These are phyloP conservation scores for Rhizoclosmatium globosum DNA, from an alignment of 192 early-diverging fungal genomes.

Conservation along the genomic window DNA sequence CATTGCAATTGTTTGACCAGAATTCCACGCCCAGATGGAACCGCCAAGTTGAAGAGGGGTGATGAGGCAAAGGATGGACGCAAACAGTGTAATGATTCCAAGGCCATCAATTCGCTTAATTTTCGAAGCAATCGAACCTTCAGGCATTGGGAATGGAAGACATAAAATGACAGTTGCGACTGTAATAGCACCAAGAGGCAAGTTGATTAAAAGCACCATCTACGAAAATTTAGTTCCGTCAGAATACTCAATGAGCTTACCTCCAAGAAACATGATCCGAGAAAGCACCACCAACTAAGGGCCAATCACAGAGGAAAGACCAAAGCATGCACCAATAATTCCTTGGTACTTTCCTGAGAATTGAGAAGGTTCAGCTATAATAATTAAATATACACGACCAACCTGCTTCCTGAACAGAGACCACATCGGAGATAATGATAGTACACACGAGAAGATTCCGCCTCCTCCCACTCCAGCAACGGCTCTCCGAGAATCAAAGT, in stretches of 20 bases:
- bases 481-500: conserved; percentile 72
- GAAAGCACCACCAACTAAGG: conserved; percentile 83
- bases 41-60: conserved; percentile 75
- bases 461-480: conserved; percentile 29
- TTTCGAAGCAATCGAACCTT: conserved; percentile 59
- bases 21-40: conserved; percentile 63
- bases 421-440: conserved; percentile 23
- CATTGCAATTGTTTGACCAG: conserved; percentile 61
- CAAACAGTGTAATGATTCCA: conserved; percentile 57
- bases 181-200: conserved; percentile 75
- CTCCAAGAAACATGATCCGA: conserved; percentile 59
- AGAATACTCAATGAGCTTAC: no score
- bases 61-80: conserved; percentile 60
- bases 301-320: conserved; percentile 75
- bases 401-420: conserved; percentile 67
- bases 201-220: conserved; percentile 77
- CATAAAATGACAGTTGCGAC: conserved; percentile 58
- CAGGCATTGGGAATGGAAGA: conserved; percentile 61
- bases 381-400: not conserved
- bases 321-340: conserved; percentile 76
- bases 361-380: not conserved
- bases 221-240: no score
- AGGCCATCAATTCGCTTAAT: conserved; percentile 67
- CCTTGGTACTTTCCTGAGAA: conserved; percentile 82
- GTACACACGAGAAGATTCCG: not conserved